Base-by-base conservation (phyloP, 2,329 filamentous ascomycete species). In the Stagonosporopsis cucurbitacearum region DNA sequence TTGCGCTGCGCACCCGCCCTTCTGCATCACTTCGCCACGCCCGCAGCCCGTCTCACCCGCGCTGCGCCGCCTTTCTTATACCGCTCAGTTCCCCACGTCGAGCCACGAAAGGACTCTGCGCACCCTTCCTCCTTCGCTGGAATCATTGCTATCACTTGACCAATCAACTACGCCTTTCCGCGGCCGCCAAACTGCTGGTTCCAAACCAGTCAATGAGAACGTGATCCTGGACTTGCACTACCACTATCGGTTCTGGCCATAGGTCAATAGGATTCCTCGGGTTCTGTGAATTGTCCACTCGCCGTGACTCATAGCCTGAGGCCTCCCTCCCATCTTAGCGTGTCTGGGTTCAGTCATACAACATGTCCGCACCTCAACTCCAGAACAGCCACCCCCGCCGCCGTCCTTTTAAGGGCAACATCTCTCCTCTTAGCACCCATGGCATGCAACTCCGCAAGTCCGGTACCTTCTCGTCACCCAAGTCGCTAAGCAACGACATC, bases 401-500 rank as follows among this genome's bases (percentile, higher is more conserved):
- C 65, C 77, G 78, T 44, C 73, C 78, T 76, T 59, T 70, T 73
- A 76, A 77, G 69, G 67, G 65, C 53, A 65, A 66, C 43, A 60
- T 63, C 64, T 61, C 72, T 50, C 67, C 70, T 64, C 64, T 69
- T 59, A 68, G 61, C 71, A 75, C 70, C 64, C 73, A 68, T 70
- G 73, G 71, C 69, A 78, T 80, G 75, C 74, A 71, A 48, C 73
- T 82, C 59, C 77, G 78, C 66, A 81, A 81, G 72, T 75, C 77
- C 54, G 75, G 76, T 52, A 82, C 80, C 59, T 82, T 82, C 68
- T 78, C 79, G 59, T 77, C 78, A 47, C 76, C 77, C 43, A 74
- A 74, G 59, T 66, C 65, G 43, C 54, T 73, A 49, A 68, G 67
- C 17, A 71, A 67, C 48, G 77, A 77, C 59, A 67, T 78, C 53